These are phyloP conservation scores for Aleurites moluccanus DNA, from an alignment of 441 rosid species.

Conservation along the genomic window DNA sequence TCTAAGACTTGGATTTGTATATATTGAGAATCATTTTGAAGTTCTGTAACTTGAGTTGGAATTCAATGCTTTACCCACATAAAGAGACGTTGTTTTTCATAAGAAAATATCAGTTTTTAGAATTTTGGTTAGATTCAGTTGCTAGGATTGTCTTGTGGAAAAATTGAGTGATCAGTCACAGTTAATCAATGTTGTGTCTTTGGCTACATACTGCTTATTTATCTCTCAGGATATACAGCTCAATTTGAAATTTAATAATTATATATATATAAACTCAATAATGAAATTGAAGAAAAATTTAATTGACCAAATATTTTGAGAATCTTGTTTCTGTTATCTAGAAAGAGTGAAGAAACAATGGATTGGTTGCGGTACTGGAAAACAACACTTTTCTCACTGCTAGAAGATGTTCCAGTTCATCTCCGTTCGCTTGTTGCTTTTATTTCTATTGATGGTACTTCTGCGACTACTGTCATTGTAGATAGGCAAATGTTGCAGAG, in stretches of 20 bases:
- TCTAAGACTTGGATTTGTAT: background rate
- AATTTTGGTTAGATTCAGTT: background rate
- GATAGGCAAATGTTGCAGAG: conserved; percentile 49
- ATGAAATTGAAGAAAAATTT: background rate
- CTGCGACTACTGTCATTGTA: conserved; percentile 82
- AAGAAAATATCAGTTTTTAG: background rate
- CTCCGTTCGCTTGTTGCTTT: conserved; percentile 60
- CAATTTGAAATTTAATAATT: background rate
- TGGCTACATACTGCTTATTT: too few relatives aligned
- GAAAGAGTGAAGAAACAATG: conserved; percentile 67
- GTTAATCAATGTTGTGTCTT: too few relatives aligned
- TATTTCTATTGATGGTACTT: conserved; percentile 86
- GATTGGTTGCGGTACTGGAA: conserved; percentile 83
- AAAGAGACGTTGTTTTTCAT: background rate
- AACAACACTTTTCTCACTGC: conserved; percentile 59
- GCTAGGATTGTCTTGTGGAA: background rate
- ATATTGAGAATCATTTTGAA: background rate
- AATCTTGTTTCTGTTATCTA: conserved; percentile 53
- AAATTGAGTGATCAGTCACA: background rate
- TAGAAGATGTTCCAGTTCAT: conserved; percentile 64
- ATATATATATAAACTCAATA: too few relatives aligned
- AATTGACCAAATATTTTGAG: conserved; percentile 24
- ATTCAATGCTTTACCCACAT: background rate
- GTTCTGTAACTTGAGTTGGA: background rate
- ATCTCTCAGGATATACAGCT: background rate